A percentile compares a stretch with the other conserved stretches of the same genome.
Evolutionary conservation across 2,329 filamentous ascomycete species (phyloP).

Genomic region (Sclerotinia sclerotiorum): DNA sequence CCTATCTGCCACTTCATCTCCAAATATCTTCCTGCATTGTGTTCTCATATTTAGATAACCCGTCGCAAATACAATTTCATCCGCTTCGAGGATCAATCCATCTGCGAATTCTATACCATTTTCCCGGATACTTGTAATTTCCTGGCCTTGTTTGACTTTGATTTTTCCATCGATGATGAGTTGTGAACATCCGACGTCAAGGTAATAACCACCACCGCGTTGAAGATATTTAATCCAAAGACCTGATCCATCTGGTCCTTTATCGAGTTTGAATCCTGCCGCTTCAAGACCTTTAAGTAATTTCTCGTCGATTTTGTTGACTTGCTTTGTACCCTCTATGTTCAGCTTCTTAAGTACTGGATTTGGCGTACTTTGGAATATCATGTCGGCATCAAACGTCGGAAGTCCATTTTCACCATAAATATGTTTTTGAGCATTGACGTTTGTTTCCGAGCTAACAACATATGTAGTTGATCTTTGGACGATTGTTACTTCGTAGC

Average conservation of each 20-base stretch:
- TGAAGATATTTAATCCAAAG: slow-evolving; percentile 59
- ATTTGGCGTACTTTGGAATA: slow-evolving; percentile 56
- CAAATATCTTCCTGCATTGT: slow-evolving; percentile 50
- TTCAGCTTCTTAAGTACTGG: slow-evolving; percentile 62
- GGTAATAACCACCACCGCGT: slow-evolving; percentile 58
- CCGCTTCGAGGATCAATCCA: slow-evolving; percentile 49
- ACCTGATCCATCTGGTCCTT: slow-evolving; percentile 54
- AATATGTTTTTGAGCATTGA: slow-evolving; percentile 46
- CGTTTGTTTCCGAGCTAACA: slow-evolving; percentile 52
- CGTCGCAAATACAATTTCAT: slow-evolving; percentile 52
- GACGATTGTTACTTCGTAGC: slow-evolving; percentile 66
- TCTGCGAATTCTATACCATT: slow-evolving; percentile 45
- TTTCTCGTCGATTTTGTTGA: slow-evolving; percentile 42
- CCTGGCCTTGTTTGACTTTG: slow-evolving; percentile 50
- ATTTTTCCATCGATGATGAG: slow-evolving; percentile 55
- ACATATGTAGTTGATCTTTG: slow-evolving; percentile 68
- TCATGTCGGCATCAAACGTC: slow-evolving; percentile 65
- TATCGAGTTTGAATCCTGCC: slow-evolving; percentile 59
- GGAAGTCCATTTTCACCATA: slow-evolving; percentile 50
- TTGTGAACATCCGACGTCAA: slow-evolving; percentile 53
- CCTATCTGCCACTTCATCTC: slow-evolving; percentile 50
- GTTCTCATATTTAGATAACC: slow-evolving; percentile 56
- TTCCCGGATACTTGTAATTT: slow-evolving; percentile 47
- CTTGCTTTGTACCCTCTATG: slow-evolving; percentile 44
- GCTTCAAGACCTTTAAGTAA: slow-evolving; percentile 51